These are phyloP conservation scores for Boletellus ananas DNA, from an alignment of 768 basidiomycete species.

Conservation along the genomic window DNA sequence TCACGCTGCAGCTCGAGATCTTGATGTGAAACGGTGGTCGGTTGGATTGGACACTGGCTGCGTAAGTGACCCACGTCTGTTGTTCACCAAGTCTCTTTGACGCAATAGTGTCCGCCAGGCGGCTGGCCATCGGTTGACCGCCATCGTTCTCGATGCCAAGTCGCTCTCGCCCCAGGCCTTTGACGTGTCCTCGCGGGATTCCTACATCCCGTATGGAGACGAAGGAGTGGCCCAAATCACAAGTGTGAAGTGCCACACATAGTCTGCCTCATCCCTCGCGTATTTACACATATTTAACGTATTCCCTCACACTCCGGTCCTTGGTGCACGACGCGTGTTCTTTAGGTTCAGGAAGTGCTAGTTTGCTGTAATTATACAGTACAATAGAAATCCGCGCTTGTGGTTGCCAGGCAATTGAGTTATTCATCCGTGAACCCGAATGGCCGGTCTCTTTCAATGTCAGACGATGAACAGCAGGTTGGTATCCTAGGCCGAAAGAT, in stretches of 20 bases:
- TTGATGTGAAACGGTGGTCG: conserved; percentile 81
- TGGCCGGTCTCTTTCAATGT: background rate
- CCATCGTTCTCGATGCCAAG: conserved; percentile 52
- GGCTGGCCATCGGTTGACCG: conserved; percentile 60
- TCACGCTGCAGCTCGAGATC: conserved; percentile 73
- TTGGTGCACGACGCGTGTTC: background rate
- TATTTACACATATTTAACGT: background rate
- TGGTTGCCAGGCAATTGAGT: background rate
- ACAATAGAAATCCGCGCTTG: background rate
- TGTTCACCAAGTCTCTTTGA: background rate
- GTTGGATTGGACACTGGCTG: conserved; percentile 88
- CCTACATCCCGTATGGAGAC: conserved; percentile 54
- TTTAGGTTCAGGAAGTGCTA: background rate
- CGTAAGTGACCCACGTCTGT: conserved; percentile 40
- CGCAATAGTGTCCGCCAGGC: conserved; percentile 31
- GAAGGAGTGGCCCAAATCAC: conserved; percentile 45
- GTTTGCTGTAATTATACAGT: background rate
- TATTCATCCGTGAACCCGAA: background rate
- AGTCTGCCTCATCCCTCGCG: background rate
- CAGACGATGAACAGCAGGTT: conserved; percentile 29
- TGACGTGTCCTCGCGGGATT: conserved; percentile 19
- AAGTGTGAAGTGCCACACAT: conserved; percentile 44
- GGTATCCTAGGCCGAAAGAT: conserved; percentile 21
- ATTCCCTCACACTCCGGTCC: background rate
- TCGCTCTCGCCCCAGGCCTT: conserved; percentile 16